Conservation (phyloP, 2,329 filamentous ascomycete genomes). For the Pseudogymnoascus sp. region DNA sequence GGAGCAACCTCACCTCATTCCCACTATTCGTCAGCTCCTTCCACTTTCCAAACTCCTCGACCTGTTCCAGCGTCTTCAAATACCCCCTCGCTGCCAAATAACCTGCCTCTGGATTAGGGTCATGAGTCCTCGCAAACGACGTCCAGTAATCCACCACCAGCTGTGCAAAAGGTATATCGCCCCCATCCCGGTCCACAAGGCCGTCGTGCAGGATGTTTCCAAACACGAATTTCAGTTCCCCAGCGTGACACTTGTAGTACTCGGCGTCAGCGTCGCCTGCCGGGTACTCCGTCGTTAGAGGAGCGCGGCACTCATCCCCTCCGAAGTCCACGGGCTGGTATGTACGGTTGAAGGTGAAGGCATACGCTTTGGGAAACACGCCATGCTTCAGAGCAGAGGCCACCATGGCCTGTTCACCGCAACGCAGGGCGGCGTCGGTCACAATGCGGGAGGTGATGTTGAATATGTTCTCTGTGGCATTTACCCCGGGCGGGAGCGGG, state of each 20-base stretch:
- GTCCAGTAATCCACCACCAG: conserved; percentile 24
- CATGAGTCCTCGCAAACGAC: conserved; percentile 23
- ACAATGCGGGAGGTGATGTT: conserved; percentile 28
- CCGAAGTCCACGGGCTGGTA: conserved; percentile 24
- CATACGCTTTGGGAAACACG: conserved; percentile 30
- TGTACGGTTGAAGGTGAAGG: conserved; percentile 29
- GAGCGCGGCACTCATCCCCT: conserved; percentile 19
- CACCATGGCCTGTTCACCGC: conserved; percentile 25
- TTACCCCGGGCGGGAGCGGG: conserved; percentile 15
- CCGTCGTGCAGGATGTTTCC: conserved; percentile 24
- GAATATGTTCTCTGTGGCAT: conserved; percentile 22
- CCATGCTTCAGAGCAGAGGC: conserved; percentile 23
- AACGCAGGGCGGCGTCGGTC: conserved; percentile 27
- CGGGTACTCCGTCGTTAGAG: conserved; percentile 22
- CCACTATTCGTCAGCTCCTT: conserved; percentile 12
- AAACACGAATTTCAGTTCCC: conserved; percentile 29
- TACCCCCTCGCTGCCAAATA: conserved; percentile 23
- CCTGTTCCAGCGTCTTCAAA: conserved; percentile 17
- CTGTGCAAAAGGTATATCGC: conserved; percentile 25
- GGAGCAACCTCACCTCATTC: conserved; percentile 16
- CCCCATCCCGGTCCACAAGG: conserved; percentile 25
- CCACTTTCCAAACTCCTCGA: conserved; percentile 22
- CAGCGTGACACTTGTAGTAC: conserved; percentile 33
- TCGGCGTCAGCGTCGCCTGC: conserved; percentile 26
- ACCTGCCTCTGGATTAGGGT: conserved; percentile 19